Percentiles rank a stretch among this genome's conserved stretches.
Conservation (phyloP, 2,329 filamentous ascomycete genomes). For the Fusarium begoniae region DNA sequence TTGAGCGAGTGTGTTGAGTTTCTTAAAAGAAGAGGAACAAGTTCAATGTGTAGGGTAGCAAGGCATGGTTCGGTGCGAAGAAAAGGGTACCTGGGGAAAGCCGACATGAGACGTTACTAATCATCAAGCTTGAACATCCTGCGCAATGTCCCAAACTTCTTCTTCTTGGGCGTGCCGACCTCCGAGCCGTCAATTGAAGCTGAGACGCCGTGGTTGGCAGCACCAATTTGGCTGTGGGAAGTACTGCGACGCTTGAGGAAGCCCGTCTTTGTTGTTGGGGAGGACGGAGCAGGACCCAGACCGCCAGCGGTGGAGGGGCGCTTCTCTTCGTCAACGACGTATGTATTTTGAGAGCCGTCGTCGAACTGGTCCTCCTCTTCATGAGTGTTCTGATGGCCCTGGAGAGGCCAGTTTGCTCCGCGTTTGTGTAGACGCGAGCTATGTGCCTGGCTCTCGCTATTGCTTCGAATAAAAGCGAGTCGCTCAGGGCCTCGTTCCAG, state of each 20-base stretch:
- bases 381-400: conserved; percentile 46
- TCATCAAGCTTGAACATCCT: conserved; percentile 68
- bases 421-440: conserved; percentile 41
- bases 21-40: neutral
- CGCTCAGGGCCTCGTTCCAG: conserved; percentile 68
- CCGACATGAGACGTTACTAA: conserved; percentile 37
- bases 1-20: conserved; percentile 9
- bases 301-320: conserved; percentile 50
- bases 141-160: conserved; percentile 74
- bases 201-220: conserved; percentile 4
- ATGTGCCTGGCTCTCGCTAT: conserved; percentile 42
- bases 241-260: conserved; percentile 51
- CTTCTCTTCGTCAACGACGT: conserved; percentile 38
- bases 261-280: conserved; percentile 44
- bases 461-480: conserved; percentile 56
- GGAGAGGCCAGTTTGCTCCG: conserved; percentile 48
- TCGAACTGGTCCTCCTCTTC: conserved; percentile 42
- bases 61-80: neutral
- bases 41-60: neutral
- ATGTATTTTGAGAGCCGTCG: conserved; percentile 38
- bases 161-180: conserved; percentile 57
- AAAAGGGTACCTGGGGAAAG: neutral
- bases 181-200: conserved; percentile 22
- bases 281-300: conserved; percentile 37
- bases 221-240: conserved; percentile 46